A percentile compares a stretch with the other conserved stretches of the same genome.
Evolutionary conservation across 179 eudicot genomes (phyloP).

Genomic region (Sideroxylon spinosum): DNA sequence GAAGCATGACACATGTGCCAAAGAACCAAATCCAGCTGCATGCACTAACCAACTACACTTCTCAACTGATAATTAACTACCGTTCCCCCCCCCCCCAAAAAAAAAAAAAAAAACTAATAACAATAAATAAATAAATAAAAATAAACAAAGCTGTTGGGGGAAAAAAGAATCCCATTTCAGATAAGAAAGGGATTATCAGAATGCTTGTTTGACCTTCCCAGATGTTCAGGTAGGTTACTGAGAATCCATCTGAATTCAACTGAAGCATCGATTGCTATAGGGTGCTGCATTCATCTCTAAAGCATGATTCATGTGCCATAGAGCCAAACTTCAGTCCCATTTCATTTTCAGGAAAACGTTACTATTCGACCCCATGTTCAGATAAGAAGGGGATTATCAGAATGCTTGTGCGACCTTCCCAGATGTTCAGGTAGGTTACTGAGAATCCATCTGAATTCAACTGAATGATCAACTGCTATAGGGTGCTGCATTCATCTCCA

Average conservation of each 20-base stretch:
- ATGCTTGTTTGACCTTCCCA: constrained; percentile 4
- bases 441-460: constrained; percentile 7
- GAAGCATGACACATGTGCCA: constrained; percentile 10
- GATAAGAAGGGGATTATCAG: background rate
- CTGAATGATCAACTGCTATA: constrained; percentile 3
- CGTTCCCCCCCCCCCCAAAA: too few species aligned
- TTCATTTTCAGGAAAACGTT: background rate
- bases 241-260: constrained; percentile 8
- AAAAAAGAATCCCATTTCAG: background rate
- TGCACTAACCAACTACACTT: too few species aligned
- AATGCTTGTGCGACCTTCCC: background rate
- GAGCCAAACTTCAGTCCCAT: constrained; percentile 26
- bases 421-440: constrained; percentile 13
- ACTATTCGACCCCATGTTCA: background rate
- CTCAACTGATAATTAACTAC: too few species aligned
- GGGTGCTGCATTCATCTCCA: constrained; percentile 28
- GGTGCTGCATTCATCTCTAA: constrained; percentile 28
- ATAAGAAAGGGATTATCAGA: too few species aligned
- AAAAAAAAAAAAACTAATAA: too few species aligned
- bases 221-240: constrained; percentile 14
- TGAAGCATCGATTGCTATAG: constrained; percentile 10
- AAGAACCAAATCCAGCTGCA: too few species aligned
- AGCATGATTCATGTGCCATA: constrained; percentile 21
- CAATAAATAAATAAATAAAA: too few species aligned
- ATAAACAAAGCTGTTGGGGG: too few species aligned